A percentile compares a stretch with the other conserved stretches of the same genome.
Evolutionary conservation across 257 asterid genomes (phyloP).

Genomic region (Leptodermis oblonga): DNA sequence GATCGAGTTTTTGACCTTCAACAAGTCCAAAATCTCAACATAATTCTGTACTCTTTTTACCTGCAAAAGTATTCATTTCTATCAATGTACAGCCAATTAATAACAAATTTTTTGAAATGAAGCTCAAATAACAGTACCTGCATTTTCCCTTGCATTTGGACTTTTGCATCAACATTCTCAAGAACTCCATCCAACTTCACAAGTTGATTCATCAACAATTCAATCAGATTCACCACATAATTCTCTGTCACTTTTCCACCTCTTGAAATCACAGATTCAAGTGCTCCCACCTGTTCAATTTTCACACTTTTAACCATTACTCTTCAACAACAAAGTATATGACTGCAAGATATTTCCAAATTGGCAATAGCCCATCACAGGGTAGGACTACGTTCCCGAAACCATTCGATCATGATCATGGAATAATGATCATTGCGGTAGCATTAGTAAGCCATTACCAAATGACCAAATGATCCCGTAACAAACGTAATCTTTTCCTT

Average conservation of each 20-base stretch:
- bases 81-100: no score
- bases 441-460: no score
- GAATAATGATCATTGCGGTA: no score
- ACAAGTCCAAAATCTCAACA: conserved; percentile 69
- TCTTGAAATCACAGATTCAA: conserved; percentile 55
- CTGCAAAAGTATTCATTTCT: conserved; percentile 27
- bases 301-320: not conserved
- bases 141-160: conserved; percentile 71
- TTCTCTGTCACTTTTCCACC: conserved; percentile 75
- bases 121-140: conserved; percentile 44
- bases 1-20: conserved; percentile 60
- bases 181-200: conserved; percentile 61
- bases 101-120: not conserved
- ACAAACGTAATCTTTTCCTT: no score
- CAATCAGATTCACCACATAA: conserved; percentile 53
- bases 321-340: not conserved
- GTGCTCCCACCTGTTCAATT: conserved; percentile 55
- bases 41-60: conserved; percentile 68
- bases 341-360: not conserved
- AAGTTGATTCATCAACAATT: conserved; percentile 73
- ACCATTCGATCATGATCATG: no score
- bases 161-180: conserved; percentile 75
- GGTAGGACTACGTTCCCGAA: no score
- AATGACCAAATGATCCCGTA: no score
- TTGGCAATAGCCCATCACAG: not conserved